These are phyloP conservation scores for Apiotrichum siamense DNA, from an alignment of 1,284 basidiomycete species.

Conservation along the genomic window DNA sequence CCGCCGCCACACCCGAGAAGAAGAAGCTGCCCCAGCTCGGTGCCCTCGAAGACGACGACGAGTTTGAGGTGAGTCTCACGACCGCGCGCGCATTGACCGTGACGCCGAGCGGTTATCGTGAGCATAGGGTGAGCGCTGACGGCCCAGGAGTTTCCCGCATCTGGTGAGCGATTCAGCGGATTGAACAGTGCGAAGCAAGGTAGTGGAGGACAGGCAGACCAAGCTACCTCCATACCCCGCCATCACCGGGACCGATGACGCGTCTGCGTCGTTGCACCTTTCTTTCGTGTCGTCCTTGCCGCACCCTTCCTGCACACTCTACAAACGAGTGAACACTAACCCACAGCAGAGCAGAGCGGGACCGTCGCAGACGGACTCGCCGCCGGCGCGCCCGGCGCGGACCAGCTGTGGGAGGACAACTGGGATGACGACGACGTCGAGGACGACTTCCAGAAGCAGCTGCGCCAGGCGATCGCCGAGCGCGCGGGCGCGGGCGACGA, in stretches of 20 bases:
- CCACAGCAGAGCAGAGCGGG: slow-evolving; percentile 22
- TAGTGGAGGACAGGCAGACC: too few species aligned
- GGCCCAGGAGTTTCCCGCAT: slow-evolving; percentile 1
- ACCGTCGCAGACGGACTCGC: slow-evolving; percentile 38
- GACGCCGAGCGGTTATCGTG: too few species aligned
- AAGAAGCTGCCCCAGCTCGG: slow-evolving; percentile 46
- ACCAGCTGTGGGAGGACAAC: slow-evolving; percentile 92
- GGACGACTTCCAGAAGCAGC: slow-evolving; percentile 91
- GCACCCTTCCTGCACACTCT: not conserved
- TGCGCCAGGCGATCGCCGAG: slow-evolving; percentile 53
- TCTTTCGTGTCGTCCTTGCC: not conserved
- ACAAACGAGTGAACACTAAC: not conserved
- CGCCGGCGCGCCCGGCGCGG: slow-evolving; percentile 23
- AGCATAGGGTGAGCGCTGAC: not conserved
- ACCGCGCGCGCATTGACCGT: not conserved
- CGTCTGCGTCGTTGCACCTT: too few species aligned
- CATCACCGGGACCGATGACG: too few species aligned
- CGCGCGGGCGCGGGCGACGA: slow-evolving; percentile 34
- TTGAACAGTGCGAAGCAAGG: too few species aligned
- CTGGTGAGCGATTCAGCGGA: not conserved
- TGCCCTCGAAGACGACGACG: slow-evolving; percentile 49
- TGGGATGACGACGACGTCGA: slow-evolving; percentile 99
- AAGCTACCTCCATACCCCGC: too few species aligned
- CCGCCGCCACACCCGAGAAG: too few species aligned
- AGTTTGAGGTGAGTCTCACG: slow-evolving; percentile 47